phyloP scores from a whole-genome alignment of 495 filamentous ascomycete species.

The Penicillium antarcticum region DNA sequence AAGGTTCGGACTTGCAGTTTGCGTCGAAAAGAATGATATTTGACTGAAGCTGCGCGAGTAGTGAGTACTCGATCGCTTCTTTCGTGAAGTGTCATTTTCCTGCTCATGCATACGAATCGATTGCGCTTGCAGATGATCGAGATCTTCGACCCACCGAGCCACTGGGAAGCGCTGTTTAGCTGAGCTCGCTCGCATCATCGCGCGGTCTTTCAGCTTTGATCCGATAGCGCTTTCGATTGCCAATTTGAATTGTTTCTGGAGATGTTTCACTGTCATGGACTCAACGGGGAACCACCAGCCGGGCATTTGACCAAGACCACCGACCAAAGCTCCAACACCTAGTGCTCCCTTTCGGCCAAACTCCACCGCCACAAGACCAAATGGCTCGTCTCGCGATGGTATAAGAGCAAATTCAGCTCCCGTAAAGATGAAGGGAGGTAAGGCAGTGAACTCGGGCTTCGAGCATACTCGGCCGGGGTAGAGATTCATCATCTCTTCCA shows the following conservation, averaged over 20 bases:
- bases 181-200: slow-evolving; percentile 69
- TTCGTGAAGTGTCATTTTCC: slow-evolving; percentile 9
- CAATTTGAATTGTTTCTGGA: slow-evolving; percentile 66
- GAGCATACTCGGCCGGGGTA: slow-evolving; percentile 73
- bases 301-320: slow-evolving; percentile 74
- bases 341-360: slow-evolving; percentile 75
- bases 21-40: slow-evolving; percentile 29
- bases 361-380: slow-evolving; percentile 74
- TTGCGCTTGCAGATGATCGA: slow-evolving; percentile 57
- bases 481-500: slow-evolving; percentile 65
- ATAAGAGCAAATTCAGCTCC: slow-evolving; percentile 80
- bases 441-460: slow-evolving; percentile 73
- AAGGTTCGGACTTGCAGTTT: slow-evolving; percentile 37
- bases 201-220: slow-evolving; percentile 54
- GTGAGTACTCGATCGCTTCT: slow-evolving; percentile 30
- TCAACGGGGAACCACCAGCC: slow-evolving; percentile 71
- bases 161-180: slow-evolving; percentile 74
- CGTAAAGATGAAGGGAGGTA: slow-evolving; percentile 73
- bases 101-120: slow-evolving; percentile 44
- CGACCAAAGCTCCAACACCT: slow-evolving; percentile 62
- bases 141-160: slow-evolving; percentile 60
- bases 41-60: slow-evolving; percentile 30
- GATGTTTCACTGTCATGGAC: slow-evolving; percentile 63
- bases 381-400: slow-evolving; percentile 74
- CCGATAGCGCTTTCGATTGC: slow-evolving; percentile 63